Evolutionary conservation across 345 rosid genomes (phyloP).

Genomic region (Syzygium aqueum): DNA sequence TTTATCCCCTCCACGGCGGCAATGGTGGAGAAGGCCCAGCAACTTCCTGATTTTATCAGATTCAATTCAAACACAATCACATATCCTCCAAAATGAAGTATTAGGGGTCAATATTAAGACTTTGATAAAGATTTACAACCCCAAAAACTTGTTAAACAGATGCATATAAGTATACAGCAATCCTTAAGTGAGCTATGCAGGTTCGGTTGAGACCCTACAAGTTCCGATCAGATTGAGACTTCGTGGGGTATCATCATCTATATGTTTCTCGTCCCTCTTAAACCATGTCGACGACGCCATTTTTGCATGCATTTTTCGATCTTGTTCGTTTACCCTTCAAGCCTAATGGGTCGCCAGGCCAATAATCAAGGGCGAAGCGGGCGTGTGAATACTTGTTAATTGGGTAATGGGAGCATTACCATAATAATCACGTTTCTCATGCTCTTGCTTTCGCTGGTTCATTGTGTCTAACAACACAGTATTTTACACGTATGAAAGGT

Average conservation of each 20-base stretch:
- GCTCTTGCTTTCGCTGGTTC: neutral
- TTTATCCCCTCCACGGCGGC: constrained; percentile 88
- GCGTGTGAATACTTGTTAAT: neutral
- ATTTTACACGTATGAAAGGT: neutral
- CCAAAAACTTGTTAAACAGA: neutral
- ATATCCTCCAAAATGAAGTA: neutral
- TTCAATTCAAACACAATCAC: neutral
- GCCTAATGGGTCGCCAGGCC: neutral
- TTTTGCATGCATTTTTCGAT: neutral
- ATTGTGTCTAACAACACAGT: neutral
- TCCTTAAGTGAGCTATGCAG: neutral
- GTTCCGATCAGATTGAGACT: neutral
- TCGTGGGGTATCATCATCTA: neutral
- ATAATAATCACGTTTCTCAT: neutral
- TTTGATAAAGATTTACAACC: neutral
- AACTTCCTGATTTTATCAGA: constrained; percentile 46
- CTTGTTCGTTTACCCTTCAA: neutral
- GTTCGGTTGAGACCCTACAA: neutral
- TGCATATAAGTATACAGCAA: neutral
- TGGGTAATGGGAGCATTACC: neutral
- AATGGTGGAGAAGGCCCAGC: constrained; percentile 94
- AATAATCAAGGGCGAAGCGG: neutral
- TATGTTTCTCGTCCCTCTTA: neutral
- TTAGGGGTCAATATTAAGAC: neutral
- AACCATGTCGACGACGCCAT: neutral